Percentiles rank a stretch among this genome's conserved stretches.
These are phyloP conservation scores for Kandelia obovata DNA, from an alignment of 345 rosid genomes.

Conservation along the genomic window DNA sequence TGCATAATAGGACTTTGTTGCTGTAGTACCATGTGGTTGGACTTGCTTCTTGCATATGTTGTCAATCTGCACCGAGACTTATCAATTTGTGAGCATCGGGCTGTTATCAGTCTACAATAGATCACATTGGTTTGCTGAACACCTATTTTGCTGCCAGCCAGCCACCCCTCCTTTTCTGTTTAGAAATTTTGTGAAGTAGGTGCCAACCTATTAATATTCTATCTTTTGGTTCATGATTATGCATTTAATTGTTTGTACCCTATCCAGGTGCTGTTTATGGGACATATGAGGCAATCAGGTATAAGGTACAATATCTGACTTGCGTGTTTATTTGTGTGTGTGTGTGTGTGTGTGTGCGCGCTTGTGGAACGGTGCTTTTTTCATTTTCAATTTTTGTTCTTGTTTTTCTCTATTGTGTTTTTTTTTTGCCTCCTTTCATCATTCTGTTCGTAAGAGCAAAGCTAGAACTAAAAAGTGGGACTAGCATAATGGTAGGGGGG, in stretches of 20 bases:
- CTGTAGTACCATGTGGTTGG: neutral
- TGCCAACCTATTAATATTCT: too few species aligned
- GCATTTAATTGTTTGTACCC: neutral
- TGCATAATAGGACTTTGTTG: neutral
- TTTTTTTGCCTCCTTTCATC: too few species aligned
- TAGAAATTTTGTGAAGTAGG: too few species aligned
- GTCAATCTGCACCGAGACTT: neutral
- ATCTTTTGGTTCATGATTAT: neutral
- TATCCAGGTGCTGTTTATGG: slow-evolving; percentile 60
- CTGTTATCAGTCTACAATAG: neutral
- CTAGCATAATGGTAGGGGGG: too few species aligned
- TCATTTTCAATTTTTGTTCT: too few species aligned
- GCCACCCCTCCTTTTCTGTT: too few species aligned
- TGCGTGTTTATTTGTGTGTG: neutral
- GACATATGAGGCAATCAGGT: slow-evolving; percentile 57
- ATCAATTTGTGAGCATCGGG: neutral
- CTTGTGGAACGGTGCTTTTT: too few species aligned
- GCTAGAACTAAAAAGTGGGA: too few species aligned
- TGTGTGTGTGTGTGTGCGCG: neutral
- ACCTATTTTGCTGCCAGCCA: too few species aligned
- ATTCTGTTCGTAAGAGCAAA: too few species aligned
- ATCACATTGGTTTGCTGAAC: neutral
- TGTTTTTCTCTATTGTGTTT: too few species aligned
- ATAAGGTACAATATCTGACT: slow-evolving; percentile 23
- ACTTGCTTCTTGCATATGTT: neutral